phyloP scores from a whole-genome alignment of 1,284 basidiomycete genomes.

The Rhodotorula sp. region DNA sequence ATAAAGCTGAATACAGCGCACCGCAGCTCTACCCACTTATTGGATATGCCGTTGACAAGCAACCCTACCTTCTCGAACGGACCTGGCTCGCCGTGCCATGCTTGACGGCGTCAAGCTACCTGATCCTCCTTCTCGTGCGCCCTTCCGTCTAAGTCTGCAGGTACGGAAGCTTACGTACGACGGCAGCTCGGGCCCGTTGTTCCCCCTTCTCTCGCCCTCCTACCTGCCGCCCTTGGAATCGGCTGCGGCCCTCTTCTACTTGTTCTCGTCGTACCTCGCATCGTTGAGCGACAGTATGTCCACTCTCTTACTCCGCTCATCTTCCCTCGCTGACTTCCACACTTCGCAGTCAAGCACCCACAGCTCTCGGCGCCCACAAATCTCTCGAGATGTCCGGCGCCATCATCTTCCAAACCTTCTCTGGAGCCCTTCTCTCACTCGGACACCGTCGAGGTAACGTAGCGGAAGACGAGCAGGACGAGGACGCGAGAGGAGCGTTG shows the following conservation, averaged over 20 bases:
- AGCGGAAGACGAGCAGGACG: not conserved
- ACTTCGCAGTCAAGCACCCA: slow-evolving; percentile 18
- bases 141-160: rapidly evolving
- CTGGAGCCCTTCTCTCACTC: slow-evolving; percentile 15
- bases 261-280: slow-evolving; percentile 34
- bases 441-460: not conserved
- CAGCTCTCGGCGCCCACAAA: slow-evolving; percentile 35
- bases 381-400: slow-evolving; percentile 34
- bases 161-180: no score
- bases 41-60: slow-evolving; percentile 16
- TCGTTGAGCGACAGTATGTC: slow-evolving; percentile 27
- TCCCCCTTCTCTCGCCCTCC: slow-evolving; percentile 10
- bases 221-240: slow-evolving; percentile 22
- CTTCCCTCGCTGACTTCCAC: not conserved
- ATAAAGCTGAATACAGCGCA: not conserved
- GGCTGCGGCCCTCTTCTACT: slow-evolving; percentile 29
- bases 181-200: slow-evolving; percentile 16
- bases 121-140: slow-evolving; percentile 14
- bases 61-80: slow-evolving; percentile 8
- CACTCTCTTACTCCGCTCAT: not conserved
- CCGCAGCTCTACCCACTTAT: slow-evolving; percentile 26
- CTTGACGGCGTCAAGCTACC: not conserved
- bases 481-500: not conserved
- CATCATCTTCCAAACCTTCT: slow-evolving; percentile 25
- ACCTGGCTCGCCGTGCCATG: slow-evolving; percentile 20